Conservation (phyloP, 352 stramenopile genomes). For the Phytophthora kernoviae region DNA sequence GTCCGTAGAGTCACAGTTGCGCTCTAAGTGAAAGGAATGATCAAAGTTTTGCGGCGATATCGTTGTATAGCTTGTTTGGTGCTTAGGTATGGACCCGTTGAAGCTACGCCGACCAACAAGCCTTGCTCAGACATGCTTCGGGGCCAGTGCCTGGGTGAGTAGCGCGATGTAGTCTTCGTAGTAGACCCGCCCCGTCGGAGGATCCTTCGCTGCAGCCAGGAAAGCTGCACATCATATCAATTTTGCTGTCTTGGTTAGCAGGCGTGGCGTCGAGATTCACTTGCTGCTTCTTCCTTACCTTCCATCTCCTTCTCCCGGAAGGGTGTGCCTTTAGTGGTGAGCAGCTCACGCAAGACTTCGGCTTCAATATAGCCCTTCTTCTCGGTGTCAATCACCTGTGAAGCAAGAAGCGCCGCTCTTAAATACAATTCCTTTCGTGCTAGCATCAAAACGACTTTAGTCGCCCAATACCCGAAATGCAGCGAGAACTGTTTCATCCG, state of each 20-base stretch:
- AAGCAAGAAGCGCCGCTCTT: not conserved
- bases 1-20: constrained; percentile 50
- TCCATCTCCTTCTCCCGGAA: constrained; percentile 93
- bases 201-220: constrained; percentile 79
- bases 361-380: constrained; percentile 91
- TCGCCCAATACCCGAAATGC: constrained; percentile 72
- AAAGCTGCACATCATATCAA: constrained; percentile 54
- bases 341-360: constrained; percentile 86
- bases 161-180: constrained; percentile 93
- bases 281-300: constrained; percentile 23
- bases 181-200: constrained; percentile 88
- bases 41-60: not conserved
- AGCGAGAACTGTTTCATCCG: constrained; percentile 86
- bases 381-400: constrained; percentile 68
- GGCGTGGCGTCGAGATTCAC: not conserved
- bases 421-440: no score
- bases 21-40: constrained; percentile 24
- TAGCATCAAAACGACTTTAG: not conserved
- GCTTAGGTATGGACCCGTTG: not conserved
- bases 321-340: constrained; percentile 89
- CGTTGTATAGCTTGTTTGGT: not conserved
- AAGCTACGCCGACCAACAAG: not conserved
- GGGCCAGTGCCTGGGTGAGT: constrained; percentile 60
- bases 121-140: constrained; percentile 35
- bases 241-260: not conserved